These are phyloP conservation scores for Blastobotrys petasosporus DNA, from an alignment of 1,139 yeast species.

Conservation along the genomic window DNA sequence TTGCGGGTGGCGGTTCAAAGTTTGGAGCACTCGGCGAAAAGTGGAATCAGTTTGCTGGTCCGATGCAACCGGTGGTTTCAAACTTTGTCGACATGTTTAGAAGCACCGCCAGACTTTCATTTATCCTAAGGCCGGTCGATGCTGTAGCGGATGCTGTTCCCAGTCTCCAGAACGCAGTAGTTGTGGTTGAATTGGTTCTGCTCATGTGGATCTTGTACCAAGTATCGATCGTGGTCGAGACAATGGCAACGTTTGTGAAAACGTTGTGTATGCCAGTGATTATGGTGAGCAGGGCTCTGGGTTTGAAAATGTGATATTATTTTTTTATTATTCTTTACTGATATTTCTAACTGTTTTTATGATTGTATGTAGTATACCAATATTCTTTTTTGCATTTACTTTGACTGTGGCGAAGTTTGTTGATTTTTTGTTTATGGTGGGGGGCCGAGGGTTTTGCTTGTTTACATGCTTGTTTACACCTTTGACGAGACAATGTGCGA, in stretches of 20 bases:
- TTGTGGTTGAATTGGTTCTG: constrained; percentile 28
- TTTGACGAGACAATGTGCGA: no score
- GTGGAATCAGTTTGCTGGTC: constrained; percentile 1
- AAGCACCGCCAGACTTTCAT: constrained; percentile 24
- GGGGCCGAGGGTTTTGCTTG: no score
- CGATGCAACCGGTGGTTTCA: constrained; percentile 10
- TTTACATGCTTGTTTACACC: no score
- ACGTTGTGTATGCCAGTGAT: constrained; percentile 32
- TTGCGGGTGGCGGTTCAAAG: background rate
- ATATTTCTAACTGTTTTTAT: no score
- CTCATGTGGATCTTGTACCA: constrained; percentile 31
- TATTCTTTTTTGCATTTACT: no score
- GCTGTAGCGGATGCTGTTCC: constrained; percentile 29
- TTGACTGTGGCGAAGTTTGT: no score
- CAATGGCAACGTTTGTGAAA: constrained; percentile 28
- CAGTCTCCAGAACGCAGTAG: constrained; percentile 23
- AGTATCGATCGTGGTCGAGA: constrained; percentile 29
- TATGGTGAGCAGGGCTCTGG: constrained; percentile 25
- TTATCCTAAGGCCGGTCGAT: constrained; percentile 27
- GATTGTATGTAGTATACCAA: no score
- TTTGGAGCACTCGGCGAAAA: constrained; percentile 4
- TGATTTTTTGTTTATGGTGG: no score
- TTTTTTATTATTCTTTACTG: no score
- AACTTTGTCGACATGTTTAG: constrained; percentile 21
- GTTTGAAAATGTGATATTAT: constrained; percentile 9